A percentile compares a stretch with the other conserved stretches of the same genome.
Conservation (phyloP, 2,329 filamentous ascomycete genomes). For the Aphanocladium album region DNA sequence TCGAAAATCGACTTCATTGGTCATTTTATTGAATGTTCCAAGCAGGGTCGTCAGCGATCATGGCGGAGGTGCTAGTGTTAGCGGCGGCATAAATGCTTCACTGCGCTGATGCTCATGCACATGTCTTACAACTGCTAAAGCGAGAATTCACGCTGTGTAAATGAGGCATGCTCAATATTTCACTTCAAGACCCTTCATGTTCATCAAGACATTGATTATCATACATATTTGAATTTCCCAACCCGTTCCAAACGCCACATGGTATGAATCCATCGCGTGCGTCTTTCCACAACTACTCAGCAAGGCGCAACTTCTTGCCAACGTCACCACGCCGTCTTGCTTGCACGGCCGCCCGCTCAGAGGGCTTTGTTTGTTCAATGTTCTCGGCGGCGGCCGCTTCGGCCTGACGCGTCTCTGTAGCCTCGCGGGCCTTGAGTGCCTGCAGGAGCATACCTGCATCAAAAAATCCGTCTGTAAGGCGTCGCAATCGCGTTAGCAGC, state of each 20-base stretch:
- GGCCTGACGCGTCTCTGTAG: conserved; percentile 36
- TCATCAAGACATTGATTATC: not conserved
- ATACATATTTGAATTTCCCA: not conserved
- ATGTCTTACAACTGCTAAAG: too few relatives aligned
- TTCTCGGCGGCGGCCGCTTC: conserved; percentile 45
- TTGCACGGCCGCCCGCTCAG: conserved; percentile 55
- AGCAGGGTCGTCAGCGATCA: too few relatives aligned
- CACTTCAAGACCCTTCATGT: not conserved
- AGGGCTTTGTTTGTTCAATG: conserved; percentile 46
- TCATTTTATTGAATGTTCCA: too few relatives aligned
- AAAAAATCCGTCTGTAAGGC: conserved; percentile 82
- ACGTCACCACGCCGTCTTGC: conserved; percentile 59
- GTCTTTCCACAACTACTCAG: not conserved
- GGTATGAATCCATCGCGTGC: not conserved
- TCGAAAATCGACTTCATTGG: too few relatives aligned
- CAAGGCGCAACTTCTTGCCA: conserved; percentile 61
- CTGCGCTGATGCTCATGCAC: too few relatives aligned
- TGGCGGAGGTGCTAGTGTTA: too few relatives aligned
- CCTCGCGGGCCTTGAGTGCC: conserved; percentile 65
- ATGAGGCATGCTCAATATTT: not conserved
- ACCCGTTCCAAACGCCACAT: not conserved
- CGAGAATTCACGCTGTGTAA: too few relatives aligned
- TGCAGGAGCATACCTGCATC: conserved; percentile 92
- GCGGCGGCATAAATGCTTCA: too few relatives aligned
- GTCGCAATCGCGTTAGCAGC: conserved; percentile 22